Evolutionary conservation across 345 rosid species (phyloP), one percentile per base, ranked within the genome.

Genomic region (Arabis alpina): DNA sequence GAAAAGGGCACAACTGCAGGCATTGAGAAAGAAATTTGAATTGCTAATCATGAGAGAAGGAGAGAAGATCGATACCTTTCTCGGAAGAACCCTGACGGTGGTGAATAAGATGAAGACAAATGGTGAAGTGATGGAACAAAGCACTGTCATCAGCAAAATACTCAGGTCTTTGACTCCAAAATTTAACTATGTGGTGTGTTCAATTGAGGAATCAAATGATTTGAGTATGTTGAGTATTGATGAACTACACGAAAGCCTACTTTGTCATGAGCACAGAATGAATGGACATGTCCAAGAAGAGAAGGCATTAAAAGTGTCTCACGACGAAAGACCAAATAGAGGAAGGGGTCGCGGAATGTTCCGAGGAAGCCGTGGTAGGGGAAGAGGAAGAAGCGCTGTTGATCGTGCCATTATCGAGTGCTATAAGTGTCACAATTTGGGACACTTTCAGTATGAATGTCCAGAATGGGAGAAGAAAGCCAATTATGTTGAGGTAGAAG

Each of bases 251-350:
- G 54, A 49, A 4, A 59, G 63, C 1, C 39, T 75, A 2, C 9
- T 75, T 8, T 70, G 61, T 4, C 30, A 69, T 61, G 53, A 61
- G 6, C 45, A 61, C 5, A 34, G 37, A 10, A 27, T 66, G 73
- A 60, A 66, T 15, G 10, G 39, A 15, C 14, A 8, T 6, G 6
- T 3, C 7, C 28, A n/a, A 30, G 48, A 60, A 19, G 57, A 61
- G 4, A 19, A 66, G 0, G 48, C 23, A 0, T 6, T 51, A 4
- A 66, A 66, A n/a, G 37, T 51, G 11, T 12, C 47, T 16, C 15
- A 51, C 12, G 48, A 39, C 2, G 70, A 37, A 1, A 49, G 34
- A 52, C 4, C 37, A 5, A 7, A 40, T 8, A 44, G 66, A 25
- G 66, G 54, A 61, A 62, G 67, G 8, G 25, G 42, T 0, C 8